A percentile compares a stretch with the other conserved stretches of the same genome.
These are phyloP conservation scores for Ceratocystis diversiconidia DNA, from an alignment of 2,329 filamentous ascomycete species.

Conservation along the genomic window DNA sequence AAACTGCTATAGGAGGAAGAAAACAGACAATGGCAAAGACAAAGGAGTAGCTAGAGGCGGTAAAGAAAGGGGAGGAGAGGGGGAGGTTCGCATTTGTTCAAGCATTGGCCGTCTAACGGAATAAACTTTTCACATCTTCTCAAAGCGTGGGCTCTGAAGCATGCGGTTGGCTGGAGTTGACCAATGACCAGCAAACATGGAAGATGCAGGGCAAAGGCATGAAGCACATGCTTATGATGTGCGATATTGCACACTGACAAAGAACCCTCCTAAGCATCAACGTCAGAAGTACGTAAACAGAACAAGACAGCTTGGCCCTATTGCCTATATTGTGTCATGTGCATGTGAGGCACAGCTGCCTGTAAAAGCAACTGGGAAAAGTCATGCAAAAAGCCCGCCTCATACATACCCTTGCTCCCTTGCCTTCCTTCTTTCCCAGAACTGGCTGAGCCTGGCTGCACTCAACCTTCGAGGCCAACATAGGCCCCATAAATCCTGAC, in stretches of 20 bases:
- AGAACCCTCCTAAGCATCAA: background rate
- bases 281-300: background rate
- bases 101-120: background rate
- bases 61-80: background rate
- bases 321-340: background rate
- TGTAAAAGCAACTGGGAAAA: background rate
- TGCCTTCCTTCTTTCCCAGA: background rate
- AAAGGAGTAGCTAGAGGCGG: background rate
- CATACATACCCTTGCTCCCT: background rate
- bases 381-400: background rate
- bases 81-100: background rate
- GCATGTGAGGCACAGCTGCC: background rate
- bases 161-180: background rate
- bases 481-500: slow-evolving; percentile 9
- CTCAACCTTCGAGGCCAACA: background rate
- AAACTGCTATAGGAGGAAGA: background rate
- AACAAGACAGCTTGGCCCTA: background rate
- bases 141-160: background rate
- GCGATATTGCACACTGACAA: background rate
- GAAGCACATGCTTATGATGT: background rate
- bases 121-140: background rate
- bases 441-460: background rate
- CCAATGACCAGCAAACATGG: background rate
- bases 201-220: background rate
- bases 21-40: background rate